Evolutionary conservation across 2,329 filamentous ascomycete species (phyloP).

Genomic region (Epichloe elymi): DNA sequence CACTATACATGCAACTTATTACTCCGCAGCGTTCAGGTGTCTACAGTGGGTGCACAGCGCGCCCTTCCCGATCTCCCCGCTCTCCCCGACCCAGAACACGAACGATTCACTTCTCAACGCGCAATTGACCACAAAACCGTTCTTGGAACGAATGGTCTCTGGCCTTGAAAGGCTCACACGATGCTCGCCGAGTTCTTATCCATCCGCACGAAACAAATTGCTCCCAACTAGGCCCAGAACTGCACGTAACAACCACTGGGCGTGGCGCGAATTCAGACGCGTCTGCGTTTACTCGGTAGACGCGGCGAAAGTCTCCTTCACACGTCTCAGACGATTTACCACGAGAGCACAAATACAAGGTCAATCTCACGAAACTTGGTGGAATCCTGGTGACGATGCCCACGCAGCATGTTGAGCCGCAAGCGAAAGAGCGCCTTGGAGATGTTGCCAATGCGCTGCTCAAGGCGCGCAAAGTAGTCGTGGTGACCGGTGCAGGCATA

Average conservation of each 20-base stretch:
- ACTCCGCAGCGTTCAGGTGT: too few relatives aligned
- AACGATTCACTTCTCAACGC: too few relatives aligned
- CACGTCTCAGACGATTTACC: background rate
- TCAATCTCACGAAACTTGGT: background rate
- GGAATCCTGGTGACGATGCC: slow-evolving; percentile 33
- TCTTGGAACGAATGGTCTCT: background rate
- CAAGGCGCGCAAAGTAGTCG: slow-evolving; percentile 55
- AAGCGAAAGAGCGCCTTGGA: slow-evolving; percentile 42
- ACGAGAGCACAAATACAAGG: too few relatives aligned
- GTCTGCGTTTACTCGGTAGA: background rate
- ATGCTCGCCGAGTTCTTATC: background rate
- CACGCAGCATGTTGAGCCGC: slow-evolving; percentile 40
- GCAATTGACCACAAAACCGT: too few relatives aligned
- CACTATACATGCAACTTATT: too few relatives aligned
- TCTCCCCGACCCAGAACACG: too few relatives aligned
- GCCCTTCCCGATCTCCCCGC: too few relatives aligned
- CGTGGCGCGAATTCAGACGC: background rate
- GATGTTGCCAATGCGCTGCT: slow-evolving; percentile 50
- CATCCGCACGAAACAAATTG: background rate
- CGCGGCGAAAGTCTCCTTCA: background rate
- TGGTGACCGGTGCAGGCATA: slow-evolving; percentile 61
- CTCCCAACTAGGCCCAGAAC: background rate
- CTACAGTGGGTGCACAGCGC: too few relatives aligned
- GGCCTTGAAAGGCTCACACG: background rate
- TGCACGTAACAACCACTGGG: background rate